Percentiles rank a stretch among this genome's conserved stretches.
Conservation (phyloP, 2,329 filamentous ascomycete species). For the Pseudogymnoascus sp. region DNA sequence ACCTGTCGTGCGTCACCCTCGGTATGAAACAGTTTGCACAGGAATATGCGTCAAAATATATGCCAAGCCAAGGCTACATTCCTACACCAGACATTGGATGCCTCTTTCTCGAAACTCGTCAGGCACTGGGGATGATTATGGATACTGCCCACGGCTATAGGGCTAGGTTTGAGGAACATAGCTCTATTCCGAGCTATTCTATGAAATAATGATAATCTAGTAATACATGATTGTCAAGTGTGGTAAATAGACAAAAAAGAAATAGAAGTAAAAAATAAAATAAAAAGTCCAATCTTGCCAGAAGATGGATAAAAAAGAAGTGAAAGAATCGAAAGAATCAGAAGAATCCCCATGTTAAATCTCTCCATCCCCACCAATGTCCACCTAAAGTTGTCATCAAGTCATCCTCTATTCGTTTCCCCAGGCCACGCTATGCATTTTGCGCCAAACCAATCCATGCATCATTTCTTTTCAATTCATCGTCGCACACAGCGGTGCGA, state of each 20-base stretch:
- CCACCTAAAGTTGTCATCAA: background rate
- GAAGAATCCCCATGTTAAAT: background rate
- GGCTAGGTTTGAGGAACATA: background rate
- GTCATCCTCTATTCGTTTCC: background rate
- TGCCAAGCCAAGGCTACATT: conserved; percentile 5
- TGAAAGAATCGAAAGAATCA: background rate
- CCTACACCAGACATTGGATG: background rate
- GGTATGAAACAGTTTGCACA: conserved; percentile 5
- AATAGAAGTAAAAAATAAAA: conserved; percentile 14
- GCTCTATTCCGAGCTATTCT: background rate
- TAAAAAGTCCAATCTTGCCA: conserved; percentile 16
- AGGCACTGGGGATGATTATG: background rate
- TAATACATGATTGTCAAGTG: conserved; percentile 11
- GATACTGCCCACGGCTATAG: background rate
- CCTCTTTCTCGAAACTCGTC: background rate
- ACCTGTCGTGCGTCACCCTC: background rate
- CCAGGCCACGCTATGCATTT: conserved; percentile 1
- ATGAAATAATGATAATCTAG: conserved; percentile 7
- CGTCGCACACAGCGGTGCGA: background rate
- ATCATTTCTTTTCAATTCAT: background rate
- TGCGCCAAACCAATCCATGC: background rate
- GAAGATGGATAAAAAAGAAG: conserved; percentile 16
- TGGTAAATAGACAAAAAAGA: conserved; percentile 19
- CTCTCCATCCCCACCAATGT: background rate
- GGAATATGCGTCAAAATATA: background rate